phyloP scores from a whole-genome alignment of 2,329 filamentous ascomycete species.

The Venturiaceae sp. region DNA sequence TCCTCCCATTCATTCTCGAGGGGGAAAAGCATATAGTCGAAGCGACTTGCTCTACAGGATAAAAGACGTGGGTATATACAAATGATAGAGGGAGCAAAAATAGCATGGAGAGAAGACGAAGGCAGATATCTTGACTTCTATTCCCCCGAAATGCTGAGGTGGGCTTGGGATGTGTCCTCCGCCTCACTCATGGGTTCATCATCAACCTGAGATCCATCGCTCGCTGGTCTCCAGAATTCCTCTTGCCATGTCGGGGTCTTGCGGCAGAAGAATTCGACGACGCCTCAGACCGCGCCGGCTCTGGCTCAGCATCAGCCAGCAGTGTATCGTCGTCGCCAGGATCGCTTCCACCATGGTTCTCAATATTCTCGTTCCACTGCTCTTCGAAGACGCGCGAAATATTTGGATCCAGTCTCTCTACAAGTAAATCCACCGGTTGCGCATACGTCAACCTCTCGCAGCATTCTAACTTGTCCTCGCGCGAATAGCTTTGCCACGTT shows the following conservation, averaged over 20 bases:
- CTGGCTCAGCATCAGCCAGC: background rate
- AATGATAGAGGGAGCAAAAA: background rate
- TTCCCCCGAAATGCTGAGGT: too few relatives aligned
- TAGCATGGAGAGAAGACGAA: background rate
- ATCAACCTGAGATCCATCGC: background rate
- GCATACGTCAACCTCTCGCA: slow-evolving; percentile 17
- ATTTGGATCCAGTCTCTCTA: background rate
- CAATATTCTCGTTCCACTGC: background rate
- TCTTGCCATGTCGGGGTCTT: background rate
- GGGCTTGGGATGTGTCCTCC: too few relatives aligned
- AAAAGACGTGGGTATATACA: background rate
- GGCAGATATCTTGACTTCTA: background rate
- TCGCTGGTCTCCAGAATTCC: background rate
- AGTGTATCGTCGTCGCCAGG: background rate
- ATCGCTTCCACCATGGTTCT: background rate
- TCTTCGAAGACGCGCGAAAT: background rate
- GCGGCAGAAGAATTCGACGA: background rate
- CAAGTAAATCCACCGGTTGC: slow-evolving; percentile 14
- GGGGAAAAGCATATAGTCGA: background rate
- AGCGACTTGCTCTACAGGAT: background rate
- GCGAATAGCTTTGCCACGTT: slow-evolving; percentile 10
- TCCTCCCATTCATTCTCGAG: background rate
- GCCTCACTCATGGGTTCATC: background rate
- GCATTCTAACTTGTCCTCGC: slow-evolving; percentile 17
- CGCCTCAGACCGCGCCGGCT: background rate